These are phyloP conservation scores for Aspergillus brasiliensis DNA, from an alignment of 2,329 filamentous ascomycete genomes.

Conservation along the genomic window DNA sequence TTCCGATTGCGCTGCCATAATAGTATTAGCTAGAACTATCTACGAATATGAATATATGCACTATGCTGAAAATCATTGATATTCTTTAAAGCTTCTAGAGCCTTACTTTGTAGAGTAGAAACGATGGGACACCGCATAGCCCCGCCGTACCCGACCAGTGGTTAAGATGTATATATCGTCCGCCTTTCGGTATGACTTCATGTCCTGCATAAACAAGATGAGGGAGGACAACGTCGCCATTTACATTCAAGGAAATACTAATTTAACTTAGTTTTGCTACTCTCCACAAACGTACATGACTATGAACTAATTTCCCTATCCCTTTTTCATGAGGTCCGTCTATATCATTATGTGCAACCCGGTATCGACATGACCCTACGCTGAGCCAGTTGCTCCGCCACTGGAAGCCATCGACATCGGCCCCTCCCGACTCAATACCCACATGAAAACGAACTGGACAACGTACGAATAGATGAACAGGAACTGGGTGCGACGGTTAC, in stretches of 20 bases:
- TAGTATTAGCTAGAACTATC: not conserved
- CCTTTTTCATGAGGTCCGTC: conserved; percentile 23
- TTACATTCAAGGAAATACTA: not conserved
- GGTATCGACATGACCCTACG: conserved; percentile 11
- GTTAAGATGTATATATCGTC: too few species aligned
- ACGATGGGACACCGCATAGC: too few species aligned
- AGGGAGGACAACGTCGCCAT: not conserved
- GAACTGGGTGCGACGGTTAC: conserved; percentile 86
- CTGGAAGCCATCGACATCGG: conserved; percentile 33
- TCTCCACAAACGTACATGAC: not conserved
- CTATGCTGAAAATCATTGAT: not conserved
- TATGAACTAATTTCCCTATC: conserved; percentile 10
- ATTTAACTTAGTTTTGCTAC: not conserved
- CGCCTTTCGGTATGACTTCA: too few species aligned
- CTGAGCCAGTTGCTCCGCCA: conserved; percentile 15
- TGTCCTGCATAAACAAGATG: not conserved
- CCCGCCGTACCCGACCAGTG: too few species aligned
- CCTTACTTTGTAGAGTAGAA: not conserved
- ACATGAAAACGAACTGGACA: conserved; percentile 94
- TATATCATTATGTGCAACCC: conserved; percentile 24
- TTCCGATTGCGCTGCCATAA: not conserved
- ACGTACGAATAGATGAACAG: conserved; percentile 93
- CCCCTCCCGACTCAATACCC: conserved; percentile 66
- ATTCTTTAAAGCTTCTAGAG: not conserved
- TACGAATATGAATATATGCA: not conserved